Percentiles rank a stretch among this genome's conserved stretches.
Conservation (phyloP, 148 eudicot species). For the Heliosperma pusillum region DNA sequence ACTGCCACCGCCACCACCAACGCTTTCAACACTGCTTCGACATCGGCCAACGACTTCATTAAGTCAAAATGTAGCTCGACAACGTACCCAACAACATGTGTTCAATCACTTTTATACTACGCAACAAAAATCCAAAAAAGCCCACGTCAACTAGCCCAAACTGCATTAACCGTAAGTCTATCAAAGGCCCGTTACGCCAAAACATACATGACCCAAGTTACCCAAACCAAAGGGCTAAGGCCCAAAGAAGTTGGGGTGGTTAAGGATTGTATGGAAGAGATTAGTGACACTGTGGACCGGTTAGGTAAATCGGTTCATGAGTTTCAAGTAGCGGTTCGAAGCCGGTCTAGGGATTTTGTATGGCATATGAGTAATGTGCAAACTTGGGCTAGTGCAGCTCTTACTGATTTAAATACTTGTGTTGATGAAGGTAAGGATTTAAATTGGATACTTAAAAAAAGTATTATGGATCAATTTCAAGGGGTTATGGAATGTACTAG, state of each 20-base stretch:
- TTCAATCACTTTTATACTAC: conserved; percentile 42
- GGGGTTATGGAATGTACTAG: conserved; percentile 52
- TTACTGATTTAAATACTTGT: conserved; percentile 56
- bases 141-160: conserved; percentile 46
- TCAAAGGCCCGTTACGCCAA: conserved; percentile 34
- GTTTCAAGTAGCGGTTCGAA: conserved; percentile 28
- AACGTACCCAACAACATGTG: conserved; percentile 45
- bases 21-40: conserved; percentile 12
- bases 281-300: conserved; percentile 53
- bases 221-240: conserved; percentile 34
- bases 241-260: conserved; percentile 45
- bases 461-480: conserved; percentile 36
- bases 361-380: conserved; percentile 75
- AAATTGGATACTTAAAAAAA: conserved; percentile 32
- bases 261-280: conserved; percentile 56
- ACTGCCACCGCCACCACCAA: conserved; percentile 1
- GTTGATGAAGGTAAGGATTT: conserved; percentile 47
- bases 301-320: conserved; percentile 46
- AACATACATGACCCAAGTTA: conserved; percentile 31
- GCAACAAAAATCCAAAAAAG: conserved; percentile 37
- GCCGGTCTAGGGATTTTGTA: conserved; percentile 23
- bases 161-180: conserved; percentile 53
- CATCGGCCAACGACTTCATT: conserved; percentile 42
- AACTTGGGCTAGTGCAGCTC: conserved; percentile 69
- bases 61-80: conserved; percentile 46